Base-by-base conservation (phyloP, 176 grass and related monocot genomes). In the Oryza meridionalis region DNA sequence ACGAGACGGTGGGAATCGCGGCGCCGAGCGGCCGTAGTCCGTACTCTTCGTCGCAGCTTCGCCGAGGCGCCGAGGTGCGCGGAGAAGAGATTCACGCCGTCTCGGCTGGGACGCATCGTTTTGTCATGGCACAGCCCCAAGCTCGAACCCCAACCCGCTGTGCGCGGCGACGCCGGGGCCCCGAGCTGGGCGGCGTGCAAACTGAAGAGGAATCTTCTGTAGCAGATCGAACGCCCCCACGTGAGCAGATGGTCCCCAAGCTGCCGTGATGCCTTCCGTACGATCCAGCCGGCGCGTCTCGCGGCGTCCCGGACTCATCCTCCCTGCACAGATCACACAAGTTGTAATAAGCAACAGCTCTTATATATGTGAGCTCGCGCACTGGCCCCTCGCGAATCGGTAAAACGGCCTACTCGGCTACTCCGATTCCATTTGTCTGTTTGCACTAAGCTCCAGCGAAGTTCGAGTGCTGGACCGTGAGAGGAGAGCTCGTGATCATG, bases 261-360 rank as follows among this genome's bases (percentile, higher is more conserved):
- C 19, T 58, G 53, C 53, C 51, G 51, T 55, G 51, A 55, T 55
- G 51, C 9, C 5, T 55, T 16, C 51, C 19, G 53, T 58, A 58
- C 53, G 53, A n/a, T 58, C 53, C 53, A 58, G 70, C 29, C 26
- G 49, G 67, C 67, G 79, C 79, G 47, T 70, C 79, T 70, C 67
- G 79, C n/a, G 79, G 79, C 33, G 66, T 0, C 67, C 35, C 38
- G 9, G 3, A 37, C 35, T 12, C 19, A 19, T 1, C 37, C 65
- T 1, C 37, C 65, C 69, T 17, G 49, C 49, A 51, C 19, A n/a
- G 58, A 10, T 62, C 1, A 21, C 16, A 16, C 77, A 55, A 15
- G 50, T 17, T 55, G 50, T 21, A 55, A 82, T 72, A 82, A n/a
- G 37, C 0, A 17, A 21, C 68, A 62, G 33, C 35, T 1, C 33